Evolutionary conservation across 2,329 filamentous ascomycete species (phyloP), one percentile per base, ranked within the genome.

Genomic region (Phaeoacremonium minimum): DNA sequence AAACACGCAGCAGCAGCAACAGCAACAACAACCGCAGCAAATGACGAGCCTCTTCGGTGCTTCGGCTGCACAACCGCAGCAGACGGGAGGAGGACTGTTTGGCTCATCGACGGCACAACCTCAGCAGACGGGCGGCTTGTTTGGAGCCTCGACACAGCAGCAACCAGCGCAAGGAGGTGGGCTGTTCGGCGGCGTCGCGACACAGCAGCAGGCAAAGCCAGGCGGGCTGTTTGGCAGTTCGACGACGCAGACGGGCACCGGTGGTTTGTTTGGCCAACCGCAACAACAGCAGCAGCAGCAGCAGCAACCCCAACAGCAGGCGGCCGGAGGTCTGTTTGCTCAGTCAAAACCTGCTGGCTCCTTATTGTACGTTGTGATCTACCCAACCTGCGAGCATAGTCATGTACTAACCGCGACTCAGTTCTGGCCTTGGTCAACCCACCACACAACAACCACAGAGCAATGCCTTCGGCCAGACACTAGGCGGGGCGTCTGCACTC

Each of bases 181-280:
- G 30, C 52, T 67, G 11, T 63, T 66, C 40, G 60, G 61, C 32
- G 55, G 58, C 14, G 16, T 40, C 4, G 15, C 28, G 11, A 32
- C 41, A 28, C 37, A 38, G 41, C 30, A 30, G 19, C 41, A 41
- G 19, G 30, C 41, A 33, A 42, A 46, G 33, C 14, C 30, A 4
- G 45, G 42, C 15, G 36, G 43, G 7, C 6, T 49, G 35, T 39
- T 46, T 35, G 48, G 9, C 30, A 47, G 7, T 45, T 50, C 36
- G 50, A 45, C 15, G 22, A 31, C 17, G 33, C 42, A 8, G 63
- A 55, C 63, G 32, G 56, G 58, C 15, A 51, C 55, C 15, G 56
- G 63, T 29, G 54, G 62, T 33, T 45, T 67, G 18, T 66, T 65
- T 44, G 61, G 60, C 9, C 39, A 38, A 15, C 35, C 14, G 35